phyloP scores from a whole-genome alignment of 73 alveolate genomes.

The Effrenium voratum region DNA sequence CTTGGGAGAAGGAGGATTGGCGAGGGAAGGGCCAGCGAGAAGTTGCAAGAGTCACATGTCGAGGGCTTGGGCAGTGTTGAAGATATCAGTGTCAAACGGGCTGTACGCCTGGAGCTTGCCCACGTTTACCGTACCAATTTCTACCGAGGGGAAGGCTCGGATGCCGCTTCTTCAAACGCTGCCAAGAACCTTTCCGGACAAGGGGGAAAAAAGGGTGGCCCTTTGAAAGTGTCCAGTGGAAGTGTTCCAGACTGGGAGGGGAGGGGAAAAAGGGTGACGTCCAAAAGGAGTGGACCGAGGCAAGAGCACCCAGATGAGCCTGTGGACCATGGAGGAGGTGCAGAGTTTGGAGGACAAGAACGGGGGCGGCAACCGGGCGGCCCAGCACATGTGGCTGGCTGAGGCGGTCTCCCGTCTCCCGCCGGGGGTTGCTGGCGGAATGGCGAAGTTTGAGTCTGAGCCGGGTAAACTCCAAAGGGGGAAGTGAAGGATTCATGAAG shows the following conservation, averaged over 20 bases:
- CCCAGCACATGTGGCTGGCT: slow-evolving; percentile 43
- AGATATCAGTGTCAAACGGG: no score
- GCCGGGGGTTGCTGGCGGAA: slow-evolving; percentile 10
- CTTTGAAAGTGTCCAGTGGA: not conserved
- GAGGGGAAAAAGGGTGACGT: not conserved
- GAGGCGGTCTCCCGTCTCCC: not conserved
- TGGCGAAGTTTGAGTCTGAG: not conserved
- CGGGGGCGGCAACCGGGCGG: slow-evolving; percentile 71
- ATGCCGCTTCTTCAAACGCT: no score
- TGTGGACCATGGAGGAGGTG: slow-evolving; percentile 75
- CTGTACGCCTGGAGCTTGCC: no score
- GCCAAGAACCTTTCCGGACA: no score
- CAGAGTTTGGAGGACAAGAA: slow-evolving; percentile 37
- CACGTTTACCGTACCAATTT: no score
- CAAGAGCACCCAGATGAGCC: slow-evolving; percentile 80
- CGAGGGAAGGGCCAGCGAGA: no score
- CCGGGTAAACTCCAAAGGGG: not conserved
- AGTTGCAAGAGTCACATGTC: no score
- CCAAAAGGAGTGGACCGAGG: not conserved
- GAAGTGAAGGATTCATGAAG: not conserved
- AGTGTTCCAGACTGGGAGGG: not conserved
- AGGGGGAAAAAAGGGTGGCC: not conserved
- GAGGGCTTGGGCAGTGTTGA: no score
- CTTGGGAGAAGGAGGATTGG: no score
- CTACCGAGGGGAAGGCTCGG: no score